These are phyloP conservation scores for Erysimum cheiranthoides DNA, from an alignment of 345 rosid genomes.

Conservation along the genomic window DNA sequence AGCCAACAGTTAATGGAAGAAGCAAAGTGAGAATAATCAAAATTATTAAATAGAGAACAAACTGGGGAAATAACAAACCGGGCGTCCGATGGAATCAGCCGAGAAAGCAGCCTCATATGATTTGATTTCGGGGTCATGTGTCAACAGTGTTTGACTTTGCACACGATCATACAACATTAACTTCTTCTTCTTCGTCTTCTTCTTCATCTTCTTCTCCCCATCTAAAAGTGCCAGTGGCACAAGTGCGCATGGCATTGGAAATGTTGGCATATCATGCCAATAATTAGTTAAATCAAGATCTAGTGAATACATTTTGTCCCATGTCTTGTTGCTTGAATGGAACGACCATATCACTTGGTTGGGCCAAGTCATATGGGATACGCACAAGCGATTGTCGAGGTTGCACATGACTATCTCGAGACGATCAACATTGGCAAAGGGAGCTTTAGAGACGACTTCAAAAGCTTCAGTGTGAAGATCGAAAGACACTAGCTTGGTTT, in stretches of 20 bases:
- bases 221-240: background rate
- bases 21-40: too few relatives aligned
- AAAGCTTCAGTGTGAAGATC: background rate
- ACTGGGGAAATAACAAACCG: conserved; percentile 9
- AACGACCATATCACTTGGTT: background rate
- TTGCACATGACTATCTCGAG: background rate
- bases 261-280: background rate
- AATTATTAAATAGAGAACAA: background rate
- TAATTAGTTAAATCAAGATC: background rate
- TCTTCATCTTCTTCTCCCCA: background rate
- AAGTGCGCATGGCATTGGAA: background rate
- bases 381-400: conserved; percentile 7
- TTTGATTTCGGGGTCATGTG: background rate
- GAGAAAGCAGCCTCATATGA: background rate
- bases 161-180: background rate
- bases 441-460: background rate
- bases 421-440: background rate
- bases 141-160: background rate
- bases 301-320: background rate
- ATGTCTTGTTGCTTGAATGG: background rate
- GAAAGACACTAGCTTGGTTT: background rate
- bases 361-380: background rate
- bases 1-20: too few relatives aligned
- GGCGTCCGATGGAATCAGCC: background rate
- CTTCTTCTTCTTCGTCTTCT: background rate